phyloP scores from a whole-genome alignment of 2,329 filamentous ascomycete species.

The Plectosphaerella plurivora region DNA sequence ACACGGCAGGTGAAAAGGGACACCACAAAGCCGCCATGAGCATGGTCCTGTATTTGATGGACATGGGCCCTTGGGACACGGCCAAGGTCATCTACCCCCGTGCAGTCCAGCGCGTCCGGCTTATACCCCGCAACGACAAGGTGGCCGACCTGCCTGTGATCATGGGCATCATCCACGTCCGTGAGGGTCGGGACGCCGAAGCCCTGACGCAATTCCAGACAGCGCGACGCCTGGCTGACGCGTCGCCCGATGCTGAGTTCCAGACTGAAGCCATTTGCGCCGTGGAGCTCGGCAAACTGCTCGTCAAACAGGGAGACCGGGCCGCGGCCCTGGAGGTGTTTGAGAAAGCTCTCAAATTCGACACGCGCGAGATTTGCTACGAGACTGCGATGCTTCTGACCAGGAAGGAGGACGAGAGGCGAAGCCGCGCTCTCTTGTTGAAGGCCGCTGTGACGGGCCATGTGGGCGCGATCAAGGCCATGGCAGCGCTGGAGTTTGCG shows the following conservation, averaged over 20 bases:
- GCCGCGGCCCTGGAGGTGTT: background rate
- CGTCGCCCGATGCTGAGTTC: constrained; percentile 6
- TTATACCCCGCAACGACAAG: no score
- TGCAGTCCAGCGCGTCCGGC: no score
- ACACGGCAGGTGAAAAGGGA: constrained; percentile 24
- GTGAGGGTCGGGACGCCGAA: constrained; percentile 23
- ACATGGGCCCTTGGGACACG: no score
- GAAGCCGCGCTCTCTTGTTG: background rate
- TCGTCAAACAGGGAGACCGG: background rate
- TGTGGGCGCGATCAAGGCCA: background rate
- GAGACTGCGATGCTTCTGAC: background rate
- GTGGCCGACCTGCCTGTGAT: background rate
- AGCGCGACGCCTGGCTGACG: no score
- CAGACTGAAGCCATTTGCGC: background rate
- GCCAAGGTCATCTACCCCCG: no score
- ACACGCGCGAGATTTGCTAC: background rate
- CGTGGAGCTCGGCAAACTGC: background rate
- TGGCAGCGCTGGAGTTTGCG: constrained; percentile 1
- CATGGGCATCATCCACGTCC: background rate
- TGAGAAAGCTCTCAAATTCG: background rate
- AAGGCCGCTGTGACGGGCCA: background rate
- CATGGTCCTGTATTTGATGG: no score
- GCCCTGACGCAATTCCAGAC: constrained; percentile 16
- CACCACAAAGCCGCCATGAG: constrained; percentile 19
- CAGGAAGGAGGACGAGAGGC: background rate